Conservation (phyloP, 1,139 yeast species). For the Debaryomyces sp. region DNA sequence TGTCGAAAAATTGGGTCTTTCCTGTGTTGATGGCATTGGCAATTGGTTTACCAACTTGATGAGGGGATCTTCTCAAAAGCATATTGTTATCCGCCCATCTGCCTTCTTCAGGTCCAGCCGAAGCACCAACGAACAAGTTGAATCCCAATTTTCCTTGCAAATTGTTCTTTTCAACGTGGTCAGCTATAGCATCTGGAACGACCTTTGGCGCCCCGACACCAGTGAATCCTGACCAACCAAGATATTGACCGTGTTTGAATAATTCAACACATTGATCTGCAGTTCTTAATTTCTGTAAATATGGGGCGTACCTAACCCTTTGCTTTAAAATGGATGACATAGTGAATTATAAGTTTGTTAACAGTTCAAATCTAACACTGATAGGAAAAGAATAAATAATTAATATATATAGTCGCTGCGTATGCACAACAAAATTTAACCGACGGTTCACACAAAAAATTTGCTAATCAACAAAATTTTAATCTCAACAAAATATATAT, state of each 20-base stretch:
- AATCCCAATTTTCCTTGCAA: slow-evolving; percentile 85
- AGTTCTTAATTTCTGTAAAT: slow-evolving; percentile 73
- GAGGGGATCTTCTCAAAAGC: slow-evolving; percentile 92
- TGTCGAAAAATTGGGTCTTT: slow-evolving; percentile 85
- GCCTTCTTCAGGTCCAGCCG: slow-evolving; percentile 95
- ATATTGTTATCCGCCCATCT: slow-evolving; percentile 90
- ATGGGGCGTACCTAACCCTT: slow-evolving; percentile 89
- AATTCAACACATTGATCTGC: slow-evolving; percentile 82
- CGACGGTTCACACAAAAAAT: slow-evolving; percentile 1
- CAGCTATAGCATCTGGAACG: slow-evolving; percentile 82
- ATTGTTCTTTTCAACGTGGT: slow-evolving; percentile 84
- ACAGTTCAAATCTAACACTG: neutral
- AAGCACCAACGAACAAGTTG: slow-evolving; percentile 94
- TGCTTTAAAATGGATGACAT: slow-evolving; percentile 83
- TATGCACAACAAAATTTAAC: slow-evolving; percentile 6
- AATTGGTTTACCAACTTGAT: slow-evolving; percentile 96
- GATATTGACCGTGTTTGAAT: slow-evolving; percentile 85
- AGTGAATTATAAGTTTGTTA: neutral
- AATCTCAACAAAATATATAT: slow-evolving; percentile 4
- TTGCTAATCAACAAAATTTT: slow-evolving; percentile 4
- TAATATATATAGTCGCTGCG: slow-evolving; percentile 5
- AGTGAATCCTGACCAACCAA: slow-evolving; percentile 99
- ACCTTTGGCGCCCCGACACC: slow-evolving; percentile 98
- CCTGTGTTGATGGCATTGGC: slow-evolving; percentile 88
- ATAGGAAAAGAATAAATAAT: neutral